Percentiles rank a stretch among this genome's conserved stretches.
Evolutionary conservation across 345 rosid genomes (phyloP).

Genomic region (Eucalyptus lansdowneana): DNA sequence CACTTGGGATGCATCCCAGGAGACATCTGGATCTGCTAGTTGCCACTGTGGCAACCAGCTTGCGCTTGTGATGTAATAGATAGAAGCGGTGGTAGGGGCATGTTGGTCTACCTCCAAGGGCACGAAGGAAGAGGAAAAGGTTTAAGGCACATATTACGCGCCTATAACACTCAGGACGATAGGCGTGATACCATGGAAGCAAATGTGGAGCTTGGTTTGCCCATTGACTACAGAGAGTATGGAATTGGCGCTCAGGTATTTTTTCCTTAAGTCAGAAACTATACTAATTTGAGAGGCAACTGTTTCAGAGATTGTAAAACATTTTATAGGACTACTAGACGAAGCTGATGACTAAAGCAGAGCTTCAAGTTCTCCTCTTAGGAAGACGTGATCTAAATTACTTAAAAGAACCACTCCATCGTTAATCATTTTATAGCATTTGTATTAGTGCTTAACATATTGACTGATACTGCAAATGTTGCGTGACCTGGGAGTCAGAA

Average conservation of each 20-base stretch:
- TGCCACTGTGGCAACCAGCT: conserved; percentile 70
- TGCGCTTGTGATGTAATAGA: conserved; percentile 78
- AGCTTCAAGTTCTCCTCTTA: too few relatives aligned
- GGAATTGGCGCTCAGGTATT: conserved; percentile 89
- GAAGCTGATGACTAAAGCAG: too few relatives aligned
- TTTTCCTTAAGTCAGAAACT: not conserved
- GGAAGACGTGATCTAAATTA: too few relatives aligned
- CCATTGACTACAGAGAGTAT: conserved; percentile 85
- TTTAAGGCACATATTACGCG: conserved; percentile 81
- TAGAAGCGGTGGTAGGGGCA: conserved; percentile 67
- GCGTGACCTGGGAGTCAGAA: not conserved
- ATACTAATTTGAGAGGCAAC: too few relatives aligned
- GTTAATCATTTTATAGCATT: too few relatives aligned
- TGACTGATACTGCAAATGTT: too few relatives aligned
- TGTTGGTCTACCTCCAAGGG: conserved; percentile 66
- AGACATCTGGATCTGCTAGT: conserved; percentile 75
- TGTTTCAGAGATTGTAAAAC: too few relatives aligned
- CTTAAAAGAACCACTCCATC: too few relatives aligned
- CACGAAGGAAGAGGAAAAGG: conserved; percentile 96
- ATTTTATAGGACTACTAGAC: too few relatives aligned
- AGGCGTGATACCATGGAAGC: conserved; percentile 87
- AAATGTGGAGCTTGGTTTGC: conserved; percentile 75
- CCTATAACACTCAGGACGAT: conserved; percentile 75
- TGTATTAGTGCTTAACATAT: too few relatives aligned
- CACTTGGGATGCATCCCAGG: conserved; percentile 87